Evolutionary conservation across 164 flowering plant genomes (phyloP), one percentile per base, ranked within the genome.

Genomic region (Amborella trichopoda): DNA sequence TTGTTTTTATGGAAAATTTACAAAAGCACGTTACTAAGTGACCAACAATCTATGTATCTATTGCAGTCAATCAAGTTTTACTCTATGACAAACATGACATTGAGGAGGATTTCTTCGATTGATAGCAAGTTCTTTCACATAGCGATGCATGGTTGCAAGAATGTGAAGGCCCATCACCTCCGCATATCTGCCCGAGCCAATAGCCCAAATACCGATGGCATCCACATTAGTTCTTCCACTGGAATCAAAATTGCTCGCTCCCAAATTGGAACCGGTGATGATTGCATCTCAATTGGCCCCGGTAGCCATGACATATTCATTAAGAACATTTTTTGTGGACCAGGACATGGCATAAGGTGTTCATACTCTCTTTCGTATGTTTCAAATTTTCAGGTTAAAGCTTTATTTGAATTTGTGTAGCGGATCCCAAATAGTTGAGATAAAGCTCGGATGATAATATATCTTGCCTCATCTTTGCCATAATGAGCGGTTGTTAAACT

Each of bases 131-230:
- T 49, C 41, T 33, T 36, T 36, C 41, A 32, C 52, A 14, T 45
- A 34, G 18, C 17, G 3, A 23, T 45, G 5, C 17, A n/a, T 26
- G 32, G 11, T 13, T 45, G 21, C 2, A 23, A 45, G 4, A n/a
- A 45, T 23, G 3, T 45, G 13, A 45, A 45, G 10, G n/a, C 28
- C 19, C 17, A n/a, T 26, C 5, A 6, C n/a, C 3, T 45, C 32
- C 16, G 9, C 9, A 45, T 45, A 8, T 11, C 33, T 1, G 48
- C 48, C 2, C 48, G 21, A 2, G 48, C 10, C 16, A 23, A 45
- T 18, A 45, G 48, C 34, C 48, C 48, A 30, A 45, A 26, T 23
- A 45, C 48, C 19, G 48, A 26, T 22, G 48, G 48, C 3, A 45
- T 45, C 48, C 48, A 45, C 48, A 26, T 45, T 1, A 9, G n/a